Evolutionary conservation across 257 asterid species (phyloP).

Genomic region (Solanum verrucosum): DNA sequence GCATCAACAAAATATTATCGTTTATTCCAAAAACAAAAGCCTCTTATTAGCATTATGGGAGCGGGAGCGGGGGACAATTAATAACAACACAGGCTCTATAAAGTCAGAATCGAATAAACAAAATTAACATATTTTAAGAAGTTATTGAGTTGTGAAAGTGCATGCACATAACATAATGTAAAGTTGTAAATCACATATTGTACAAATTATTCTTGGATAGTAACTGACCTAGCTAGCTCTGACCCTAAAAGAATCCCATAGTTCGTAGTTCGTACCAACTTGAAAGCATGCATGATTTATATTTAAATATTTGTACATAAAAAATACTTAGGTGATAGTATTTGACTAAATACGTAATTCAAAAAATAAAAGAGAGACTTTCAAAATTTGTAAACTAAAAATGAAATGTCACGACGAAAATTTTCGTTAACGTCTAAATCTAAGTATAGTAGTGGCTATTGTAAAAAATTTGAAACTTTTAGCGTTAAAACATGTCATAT

Average conservation of each 20-base stretch:
- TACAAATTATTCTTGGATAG: neutral
- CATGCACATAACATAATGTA: neutral
- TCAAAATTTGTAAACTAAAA: accelerated
- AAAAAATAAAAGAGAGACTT: neutral
- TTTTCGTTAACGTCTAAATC: neutral
- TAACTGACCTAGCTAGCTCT: neutral
- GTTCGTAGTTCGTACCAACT: neutral
- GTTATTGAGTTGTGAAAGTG: neutral
- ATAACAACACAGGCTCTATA: neutral
- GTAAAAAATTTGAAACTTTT: neutral
- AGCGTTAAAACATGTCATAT: neutral
- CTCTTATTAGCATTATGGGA: neutral
- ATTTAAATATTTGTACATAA: neutral
- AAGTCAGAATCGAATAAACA: neutral
- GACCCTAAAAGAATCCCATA: neutral
- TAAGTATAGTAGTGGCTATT: neutral
- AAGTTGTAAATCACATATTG: neutral
- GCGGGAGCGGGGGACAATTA: neutral
- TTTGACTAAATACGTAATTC: neutral
- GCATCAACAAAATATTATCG: neutral
- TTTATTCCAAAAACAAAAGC: neutral
- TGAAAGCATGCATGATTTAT: neutral
- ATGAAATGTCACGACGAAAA: neutral
- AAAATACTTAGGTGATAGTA: neutral
- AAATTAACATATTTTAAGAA: neutral